Base-by-base conservation (phyloP, 1,284 basidiomycete species). In the Leccinum holopus region DNA sequence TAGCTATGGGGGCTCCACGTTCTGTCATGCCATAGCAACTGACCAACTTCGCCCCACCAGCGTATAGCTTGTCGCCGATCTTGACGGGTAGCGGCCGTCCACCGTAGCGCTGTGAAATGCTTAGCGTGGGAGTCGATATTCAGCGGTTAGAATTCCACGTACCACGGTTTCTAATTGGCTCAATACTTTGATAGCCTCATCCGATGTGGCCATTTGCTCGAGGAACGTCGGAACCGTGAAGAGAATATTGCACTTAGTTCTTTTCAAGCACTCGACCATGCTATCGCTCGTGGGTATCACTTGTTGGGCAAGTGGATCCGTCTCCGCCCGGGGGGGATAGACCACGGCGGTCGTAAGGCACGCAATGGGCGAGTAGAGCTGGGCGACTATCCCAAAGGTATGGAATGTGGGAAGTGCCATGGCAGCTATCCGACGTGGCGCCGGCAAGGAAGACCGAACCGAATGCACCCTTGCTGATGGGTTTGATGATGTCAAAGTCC, bases 401-500 rank as follows among this genome's bases (percentile, higher is more conserved):
- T 21, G 21, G 21, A 21, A 21, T 21, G 71, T 9, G 1, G 74
- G 71, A 1, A 76, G 62, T 3, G 65, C 57, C 71, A 75, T 75
- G 5, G 25, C 58, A 47, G 44, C 71, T 1, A 71, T 3, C 2
- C 72, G 62, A 53, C 68, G 71, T 7, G 55, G 35, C 3, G 61
- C 0, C 5, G 82, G 97, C 94, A 44, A 99, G 84, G 77, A 97
- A 99, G 56, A 99, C 97, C 14, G 95, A 97, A 12, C 97, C 97
- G 72, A 98, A 99, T 2, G 97, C 97, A 59, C 97, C 97, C 74
- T 99, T 98, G 76, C 94, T 96, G 77, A 99, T 99, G 3, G 97
- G 97, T 77, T 99, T 99, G 81, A 99, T 95, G 72, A 99, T 91
- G 75, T 98, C 95, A 72, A 99, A 99, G 78, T 99, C 97, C 76